These are phyloP conservation scores for Cicer chorassanicum DNA, from an alignment of 306 rosid species.

Conservation along the genomic window DNA sequence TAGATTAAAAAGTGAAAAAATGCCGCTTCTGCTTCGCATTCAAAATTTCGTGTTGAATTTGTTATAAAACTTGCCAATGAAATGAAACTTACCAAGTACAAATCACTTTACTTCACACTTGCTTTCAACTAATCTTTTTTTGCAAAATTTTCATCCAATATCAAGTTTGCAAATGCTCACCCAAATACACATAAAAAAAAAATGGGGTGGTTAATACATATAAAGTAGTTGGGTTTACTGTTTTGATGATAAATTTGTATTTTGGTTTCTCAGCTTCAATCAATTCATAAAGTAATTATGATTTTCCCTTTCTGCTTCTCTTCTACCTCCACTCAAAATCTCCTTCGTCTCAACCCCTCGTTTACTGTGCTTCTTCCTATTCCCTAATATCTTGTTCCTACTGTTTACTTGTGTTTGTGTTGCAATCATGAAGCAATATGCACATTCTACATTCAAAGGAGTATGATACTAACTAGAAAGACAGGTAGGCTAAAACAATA, in stretches of 20 bases:
- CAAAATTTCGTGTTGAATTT: neutral
- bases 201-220: neutral
- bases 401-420: neutral
- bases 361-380: slow-evolving; percentile 1
- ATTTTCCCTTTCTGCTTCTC: neutral
- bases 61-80: neutral
- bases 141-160: neutral
- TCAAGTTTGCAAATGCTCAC: neutral
- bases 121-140: neutral
- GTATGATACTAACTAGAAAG: slow-evolving; percentile 35
- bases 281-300: neutral
- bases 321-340: neutral
- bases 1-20: neutral
- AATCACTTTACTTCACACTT: neutral
- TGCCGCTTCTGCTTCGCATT: neutral
- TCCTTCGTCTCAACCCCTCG: neutral
- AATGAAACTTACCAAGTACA: neutral
- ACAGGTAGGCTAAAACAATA: neutral
- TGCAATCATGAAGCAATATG: slow-evolving; percentile 25
- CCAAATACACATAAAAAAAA: neutral
- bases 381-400: slow-evolving; percentile 13
- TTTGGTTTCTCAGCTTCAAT: slow-evolving; percentile 26
- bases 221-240: neutral
- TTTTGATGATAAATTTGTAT: slow-evolving; percentile 15
- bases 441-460: neutral